phyloP scores from a whole-genome alignment of 78 protist genomes.

The slime mould (Dictyostelium discoideum) region DNA sequence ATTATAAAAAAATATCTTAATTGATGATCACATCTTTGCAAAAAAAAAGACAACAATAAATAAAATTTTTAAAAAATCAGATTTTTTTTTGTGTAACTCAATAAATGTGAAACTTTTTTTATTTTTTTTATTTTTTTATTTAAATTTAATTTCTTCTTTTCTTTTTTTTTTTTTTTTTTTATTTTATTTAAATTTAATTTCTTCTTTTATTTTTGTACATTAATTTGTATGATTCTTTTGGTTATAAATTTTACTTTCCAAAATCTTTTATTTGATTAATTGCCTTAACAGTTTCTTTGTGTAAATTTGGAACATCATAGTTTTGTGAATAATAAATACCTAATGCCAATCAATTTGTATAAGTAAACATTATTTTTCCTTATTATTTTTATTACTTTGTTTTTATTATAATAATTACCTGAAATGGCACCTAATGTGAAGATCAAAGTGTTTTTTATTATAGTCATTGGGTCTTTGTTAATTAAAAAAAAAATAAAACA shows the following conservation, averaged over 20 bases:
- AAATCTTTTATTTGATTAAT: neutral
- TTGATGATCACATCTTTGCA: too few relatives aligned
- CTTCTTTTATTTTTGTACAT: neutral
- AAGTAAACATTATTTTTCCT: neutral
- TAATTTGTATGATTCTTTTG: neutral
- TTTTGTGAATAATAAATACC: slow-evolving; percentile 38
- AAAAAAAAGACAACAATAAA: too few relatives aligned
- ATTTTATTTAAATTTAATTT: too few relatives aligned
- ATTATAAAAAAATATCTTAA: too few relatives aligned
- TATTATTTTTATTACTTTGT: neutral
- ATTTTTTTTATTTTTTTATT: too few relatives aligned
- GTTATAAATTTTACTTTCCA: neutral
- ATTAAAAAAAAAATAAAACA: neutral
- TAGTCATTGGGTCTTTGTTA: neutral
- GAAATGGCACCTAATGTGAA: slow-evolving; percentile 6
- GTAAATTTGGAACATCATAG: slow-evolving; percentile 18
- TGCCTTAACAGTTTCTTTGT: neutral
- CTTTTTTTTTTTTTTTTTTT: too few relatives aligned
- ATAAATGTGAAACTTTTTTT: too few relatives aligned
- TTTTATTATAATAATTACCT: neutral
- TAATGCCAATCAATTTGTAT: neutral
- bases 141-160: too few relatives aligned
- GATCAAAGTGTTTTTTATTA: neutral
- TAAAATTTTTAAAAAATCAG: too few relatives aligned
- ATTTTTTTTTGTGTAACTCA: too few relatives aligned